phyloP scores from a whole-genome alignment of 768 basidiomycete genomes.

The Pulveroboletus sp. region DNA sequence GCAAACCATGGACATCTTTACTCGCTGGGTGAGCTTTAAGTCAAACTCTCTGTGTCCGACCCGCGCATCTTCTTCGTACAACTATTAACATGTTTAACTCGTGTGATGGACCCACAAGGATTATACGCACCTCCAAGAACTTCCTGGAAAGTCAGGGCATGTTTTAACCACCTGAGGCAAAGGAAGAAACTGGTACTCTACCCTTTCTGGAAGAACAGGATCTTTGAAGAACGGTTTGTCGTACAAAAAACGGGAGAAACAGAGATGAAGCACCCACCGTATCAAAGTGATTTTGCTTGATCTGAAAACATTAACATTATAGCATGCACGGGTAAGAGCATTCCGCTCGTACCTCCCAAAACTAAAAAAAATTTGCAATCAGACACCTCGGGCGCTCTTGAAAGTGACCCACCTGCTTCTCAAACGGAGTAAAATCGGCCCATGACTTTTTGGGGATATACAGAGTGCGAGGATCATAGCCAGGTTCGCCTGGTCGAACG shows the following conservation, averaged over 20 bases:
- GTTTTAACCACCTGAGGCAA: background rate
- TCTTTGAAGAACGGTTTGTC: conserved; percentile 36
- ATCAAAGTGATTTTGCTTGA: conserved; percentile 97
- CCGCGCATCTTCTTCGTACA: conserved; percentile 96
- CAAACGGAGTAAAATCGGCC: conserved; percentile 89
- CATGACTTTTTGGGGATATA: conserved; percentile 75
- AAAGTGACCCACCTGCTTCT: conserved; percentile 64
- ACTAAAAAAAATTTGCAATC: conserved; percentile 37
- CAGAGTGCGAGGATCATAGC: conserved; percentile 89
- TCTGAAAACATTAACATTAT: conserved; percentile 45
- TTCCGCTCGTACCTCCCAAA: conserved; percentile 60
- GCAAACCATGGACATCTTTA: conserved; percentile 98
- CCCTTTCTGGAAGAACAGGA: conserved; percentile 99
- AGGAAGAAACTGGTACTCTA: conserved; percentile 29
- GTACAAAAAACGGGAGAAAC: conserved; percentile 10
- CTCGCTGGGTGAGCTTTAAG: conserved; percentile 84
- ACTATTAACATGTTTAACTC: conserved; percentile 26
- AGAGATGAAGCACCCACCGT: conserved; percentile 58
- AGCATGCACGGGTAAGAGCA: background rate
- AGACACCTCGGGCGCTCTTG: background rate
- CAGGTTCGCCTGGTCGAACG: conserved; percentile 69
- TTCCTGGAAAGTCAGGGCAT: conserved; percentile 48
- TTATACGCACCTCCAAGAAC: conserved; percentile 63
- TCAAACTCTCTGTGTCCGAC: conserved; percentile 95
- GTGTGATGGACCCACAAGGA: background rate